Percentiles rank a stretch among this genome's conserved stretches.
Evolutionary conservation across 1,284 basidiomycete genomes (phyloP).

Genomic region (Melampsora americana): DNA sequence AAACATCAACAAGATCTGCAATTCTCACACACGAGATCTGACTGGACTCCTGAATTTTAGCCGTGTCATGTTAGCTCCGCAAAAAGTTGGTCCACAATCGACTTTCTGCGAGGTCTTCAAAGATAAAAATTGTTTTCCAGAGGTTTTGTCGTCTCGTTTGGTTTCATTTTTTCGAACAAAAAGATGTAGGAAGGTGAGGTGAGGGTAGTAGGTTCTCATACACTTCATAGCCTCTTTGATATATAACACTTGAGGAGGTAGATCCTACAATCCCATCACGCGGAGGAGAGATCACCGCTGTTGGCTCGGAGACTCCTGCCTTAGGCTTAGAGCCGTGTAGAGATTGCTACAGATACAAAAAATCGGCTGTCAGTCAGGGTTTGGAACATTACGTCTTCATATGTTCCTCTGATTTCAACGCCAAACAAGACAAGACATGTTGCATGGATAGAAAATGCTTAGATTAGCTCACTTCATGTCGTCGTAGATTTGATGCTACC

Average conservation of each 20-base stretch:
- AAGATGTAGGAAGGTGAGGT: neutral
- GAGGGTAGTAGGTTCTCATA: conserved; percentile 36
- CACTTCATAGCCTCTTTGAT: conserved; percentile 22
- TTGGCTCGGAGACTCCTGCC: neutral
- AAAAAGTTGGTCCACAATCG: too few relatives aligned
- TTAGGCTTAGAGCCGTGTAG: conserved; percentile 13
- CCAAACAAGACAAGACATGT: neutral
- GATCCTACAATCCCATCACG: conserved; percentile 14
- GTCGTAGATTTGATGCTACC: conserved; percentile 31
- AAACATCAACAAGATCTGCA: too few relatives aligned
- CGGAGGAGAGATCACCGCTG: neutral
- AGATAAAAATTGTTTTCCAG: too few relatives aligned
- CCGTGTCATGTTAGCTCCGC: too few relatives aligned
- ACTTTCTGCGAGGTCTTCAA: too few relatives aligned
- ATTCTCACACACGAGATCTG: too few relatives aligned
- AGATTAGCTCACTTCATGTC: conserved; percentile 22
- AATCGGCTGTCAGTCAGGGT: neutral
- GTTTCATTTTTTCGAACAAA: neutral
- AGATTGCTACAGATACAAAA: conserved; percentile 2
- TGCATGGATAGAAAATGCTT: too few relatives aligned
- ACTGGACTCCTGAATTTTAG: too few relatives aligned
- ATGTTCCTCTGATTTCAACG: neutral
- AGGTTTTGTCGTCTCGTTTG: too few relatives aligned
- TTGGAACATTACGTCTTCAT: neutral
- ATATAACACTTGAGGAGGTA: conserved; percentile 30